These are phyloP conservation scores for Colletotrichum sp. DNA, from an alignment of 2,329 filamentous ascomycete species.

Conservation along the genomic window DNA sequence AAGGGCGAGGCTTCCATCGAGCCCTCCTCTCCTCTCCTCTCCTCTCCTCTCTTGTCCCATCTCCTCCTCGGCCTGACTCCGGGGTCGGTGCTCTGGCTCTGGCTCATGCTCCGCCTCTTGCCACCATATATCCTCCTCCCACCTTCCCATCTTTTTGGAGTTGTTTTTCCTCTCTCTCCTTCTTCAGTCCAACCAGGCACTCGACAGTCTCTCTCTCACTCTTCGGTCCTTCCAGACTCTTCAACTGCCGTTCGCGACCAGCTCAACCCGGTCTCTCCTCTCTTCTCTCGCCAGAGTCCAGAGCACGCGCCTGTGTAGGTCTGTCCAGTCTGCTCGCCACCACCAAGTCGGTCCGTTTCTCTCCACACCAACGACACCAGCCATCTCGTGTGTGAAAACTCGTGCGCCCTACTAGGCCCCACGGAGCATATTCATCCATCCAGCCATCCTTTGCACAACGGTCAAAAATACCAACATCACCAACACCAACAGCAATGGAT, in stretches of 20 bases:
- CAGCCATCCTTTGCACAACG: neutral
- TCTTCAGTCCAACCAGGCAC: slow-evolving; percentile 1
- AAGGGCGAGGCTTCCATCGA: neutral
- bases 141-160: neutral
- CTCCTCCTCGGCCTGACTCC: slow-evolving; percentile 16
- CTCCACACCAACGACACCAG: neutral
- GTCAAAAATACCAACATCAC: neutral
- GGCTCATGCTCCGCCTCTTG: slow-evolving; percentile 11
- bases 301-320: neutral
- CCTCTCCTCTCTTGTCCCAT: neutral
- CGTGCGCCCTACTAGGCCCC: neutral
- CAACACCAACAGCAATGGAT: slow-evolving; percentile 3
- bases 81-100: neutral
- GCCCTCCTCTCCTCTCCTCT: neutral
- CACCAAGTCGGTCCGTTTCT: neutral
- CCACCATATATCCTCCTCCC: slow-evolving; percentile 19
- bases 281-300: no score
- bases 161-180: neutral
- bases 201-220: neutral
- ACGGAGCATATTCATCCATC: neutral
- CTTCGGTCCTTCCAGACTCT: neutral
- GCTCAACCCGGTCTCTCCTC: slow-evolving; percentile 6
- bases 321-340: neutral
- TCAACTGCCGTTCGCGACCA: slow-evolving; percentile 4
- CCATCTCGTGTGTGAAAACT: neutral